These are phyloP conservation scores for Citrullus colocynthis DNA, from an alignment of 306 rosid species.

Conservation along the genomic window DNA sequence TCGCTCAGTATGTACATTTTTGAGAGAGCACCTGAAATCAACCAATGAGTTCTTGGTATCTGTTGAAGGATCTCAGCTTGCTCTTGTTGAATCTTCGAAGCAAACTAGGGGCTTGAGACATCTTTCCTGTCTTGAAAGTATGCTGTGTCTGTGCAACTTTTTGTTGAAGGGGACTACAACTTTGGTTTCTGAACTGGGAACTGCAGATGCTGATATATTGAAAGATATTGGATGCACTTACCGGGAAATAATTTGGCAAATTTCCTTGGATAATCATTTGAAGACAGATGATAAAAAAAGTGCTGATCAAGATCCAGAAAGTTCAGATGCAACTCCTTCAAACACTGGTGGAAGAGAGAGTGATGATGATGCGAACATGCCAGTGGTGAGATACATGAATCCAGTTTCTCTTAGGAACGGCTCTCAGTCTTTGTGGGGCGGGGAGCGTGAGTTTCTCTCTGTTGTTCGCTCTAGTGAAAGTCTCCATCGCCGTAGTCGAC, in stretches of 20 bases:
- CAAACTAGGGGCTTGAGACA: slow-evolving; percentile 58
- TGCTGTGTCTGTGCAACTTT: slow-evolving; percentile 61
- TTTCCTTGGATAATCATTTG: slow-evolving; percentile 66
- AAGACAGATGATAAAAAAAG: slow-evolving; percentile 65
- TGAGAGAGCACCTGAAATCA: slow-evolving; percentile 74
- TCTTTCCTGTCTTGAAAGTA: slow-evolving; percentile 83
- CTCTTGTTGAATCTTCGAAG: slow-evolving; percentile 47
- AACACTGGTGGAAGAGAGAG: slow-evolving; percentile 74
- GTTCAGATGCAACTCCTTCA: slow-evolving; percentile 50
- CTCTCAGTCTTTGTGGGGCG: slow-evolving; percentile 80
- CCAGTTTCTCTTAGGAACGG: slow-evolving; percentile 69
- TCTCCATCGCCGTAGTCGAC: slow-evolving; percentile 81
- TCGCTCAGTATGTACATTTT: slow-evolving; percentile 67
- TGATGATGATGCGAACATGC: slow-evolving; percentile 77
- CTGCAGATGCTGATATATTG: slow-evolving; percentile 76
- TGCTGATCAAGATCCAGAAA: slow-evolving; percentile 63
- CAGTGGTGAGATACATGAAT: slow-evolving; percentile 72
- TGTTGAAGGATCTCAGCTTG: slow-evolving; percentile 72
- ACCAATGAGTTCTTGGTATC: slow-evolving; percentile 72
- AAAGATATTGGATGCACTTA: slow-evolving; percentile 79
- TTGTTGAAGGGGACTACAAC: slow-evolving; percentile 80
- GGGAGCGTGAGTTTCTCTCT: slow-evolving; percentile 84
- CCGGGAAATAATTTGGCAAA: slow-evolving; percentile 86
- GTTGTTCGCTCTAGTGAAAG: slow-evolving; percentile 83
- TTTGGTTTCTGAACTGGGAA: slow-evolving; percentile 77